Evolutionary conservation across 805 yeast species (phyloP).

Genomic region (Saccharomycopsis sp.): DNA sequence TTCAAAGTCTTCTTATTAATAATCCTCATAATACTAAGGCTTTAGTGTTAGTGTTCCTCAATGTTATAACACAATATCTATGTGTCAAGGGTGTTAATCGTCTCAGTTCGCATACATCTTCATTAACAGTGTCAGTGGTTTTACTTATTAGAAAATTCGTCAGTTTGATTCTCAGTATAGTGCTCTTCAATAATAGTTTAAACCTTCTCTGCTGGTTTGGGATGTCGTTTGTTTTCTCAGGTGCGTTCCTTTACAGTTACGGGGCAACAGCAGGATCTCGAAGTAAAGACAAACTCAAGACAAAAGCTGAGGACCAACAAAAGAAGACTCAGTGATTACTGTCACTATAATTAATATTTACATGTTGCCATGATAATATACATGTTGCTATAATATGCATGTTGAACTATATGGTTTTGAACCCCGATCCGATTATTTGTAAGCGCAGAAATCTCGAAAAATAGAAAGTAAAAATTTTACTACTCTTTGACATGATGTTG

Average conservation of each 20-base stretch:
- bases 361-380: background rate
- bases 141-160: conserved; percentile 55
- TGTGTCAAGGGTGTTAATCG: conserved; percentile 66
- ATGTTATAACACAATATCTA: conserved; percentile 47
- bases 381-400: background rate
- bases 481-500: too few relatives aligned
- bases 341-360: background rate
- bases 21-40: background rate
- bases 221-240: conserved; percentile 44
- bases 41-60: conserved; percentile 30
- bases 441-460: background rate
- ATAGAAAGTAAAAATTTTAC: background rate
- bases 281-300: background rate
- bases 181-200: conserved; percentile 43
- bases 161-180: conserved; percentile 51
- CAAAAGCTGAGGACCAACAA: background rate
- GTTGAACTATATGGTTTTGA: background rate
- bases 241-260: conserved; percentile 43
- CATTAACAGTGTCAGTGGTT: conserved; percentile 57
- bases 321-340: background rate
- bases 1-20: conserved; percentile 26
- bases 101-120: conserved; percentile 50
- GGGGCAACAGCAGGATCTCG: background rate
- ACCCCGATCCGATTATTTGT: background rate
- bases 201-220: conserved; percentile 39